phyloP scores from a whole-genome alignment of 306 rosid species.

The Dryas drummondii region DNA sequence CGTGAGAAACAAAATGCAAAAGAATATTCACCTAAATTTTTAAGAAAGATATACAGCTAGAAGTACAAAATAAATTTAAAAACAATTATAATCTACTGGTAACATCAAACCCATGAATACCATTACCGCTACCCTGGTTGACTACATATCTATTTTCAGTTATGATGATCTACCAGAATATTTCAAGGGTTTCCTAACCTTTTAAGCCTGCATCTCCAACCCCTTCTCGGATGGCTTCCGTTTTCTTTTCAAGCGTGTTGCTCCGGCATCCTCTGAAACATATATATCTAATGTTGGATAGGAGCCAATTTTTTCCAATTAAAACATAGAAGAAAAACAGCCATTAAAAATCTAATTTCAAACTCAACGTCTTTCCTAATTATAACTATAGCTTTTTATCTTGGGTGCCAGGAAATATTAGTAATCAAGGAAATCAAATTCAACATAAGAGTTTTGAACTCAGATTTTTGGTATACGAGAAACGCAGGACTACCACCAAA shows the following conservation, averaged over 20 bases:
- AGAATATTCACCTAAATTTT: background rate
- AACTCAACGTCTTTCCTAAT: background rate
- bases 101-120: constrained; percentile 43
- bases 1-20: background rate
- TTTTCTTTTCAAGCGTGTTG: constrained; percentile 57
- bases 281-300: constrained; percentile 15
- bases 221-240: constrained; percentile 88
- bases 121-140: constrained; percentile 51
- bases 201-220: constrained; percentile 83
- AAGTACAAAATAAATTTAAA: background rate
- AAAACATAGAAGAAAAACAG: background rate
- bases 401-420: background rate
- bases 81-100: constrained; percentile 10
- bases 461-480: background rate
- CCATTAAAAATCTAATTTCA: background rate
- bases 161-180: constrained; percentile 45
- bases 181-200: constrained; percentile 59
- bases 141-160: constrained; percentile 42
- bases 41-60: background rate
- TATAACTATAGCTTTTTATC: background rate
- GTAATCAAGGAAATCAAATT: constrained; percentile 2
- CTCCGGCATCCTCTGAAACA: constrained; percentile 63
- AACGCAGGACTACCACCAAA: background rate
- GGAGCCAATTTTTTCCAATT: constrained; percentile 8
- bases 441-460: background rate